Percentiles rank a stretch among this genome's conserved stretches.
Conservation (phyloP, 768 basidiomycete species). For the Amanita inopinata region DNA sequence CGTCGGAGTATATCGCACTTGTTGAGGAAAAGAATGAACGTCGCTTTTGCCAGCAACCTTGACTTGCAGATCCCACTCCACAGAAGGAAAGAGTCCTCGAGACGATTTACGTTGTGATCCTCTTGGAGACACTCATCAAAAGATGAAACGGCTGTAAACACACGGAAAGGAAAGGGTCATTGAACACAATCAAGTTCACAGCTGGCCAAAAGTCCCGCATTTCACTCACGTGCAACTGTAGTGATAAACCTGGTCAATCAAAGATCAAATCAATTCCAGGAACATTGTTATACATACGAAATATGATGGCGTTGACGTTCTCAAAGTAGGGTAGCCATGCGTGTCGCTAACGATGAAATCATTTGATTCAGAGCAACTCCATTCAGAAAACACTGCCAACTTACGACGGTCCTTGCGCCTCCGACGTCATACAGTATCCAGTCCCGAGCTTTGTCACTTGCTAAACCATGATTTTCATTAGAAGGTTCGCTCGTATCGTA, state of each 20-base stretch:
- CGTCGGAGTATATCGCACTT: constrained; percentile 57
- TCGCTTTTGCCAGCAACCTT: constrained; percentile 46
- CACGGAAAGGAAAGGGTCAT: background rate
- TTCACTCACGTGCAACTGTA: constrained; percentile 43
- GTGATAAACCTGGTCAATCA: too few species aligned
- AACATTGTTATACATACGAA: constrained; percentile 47
- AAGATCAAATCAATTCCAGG: too few species aligned
- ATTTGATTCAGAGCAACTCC: background rate
- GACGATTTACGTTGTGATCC: constrained; percentile 52
- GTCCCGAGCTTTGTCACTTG: constrained; percentile 30
- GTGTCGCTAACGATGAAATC: constrained; percentile 34
- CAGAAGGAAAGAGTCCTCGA: constrained; percentile 64
- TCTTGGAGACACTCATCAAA: constrained; percentile 42
- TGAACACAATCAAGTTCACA: too few species aligned
- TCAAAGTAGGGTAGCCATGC: constrained; percentile 72
- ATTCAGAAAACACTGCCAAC: constrained; percentile 12
- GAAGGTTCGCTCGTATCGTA: background rate
- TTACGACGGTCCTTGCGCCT: constrained; percentile 46
- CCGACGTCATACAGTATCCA: constrained; percentile 69
- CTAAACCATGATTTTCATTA: background rate
- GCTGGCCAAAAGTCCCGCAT: too few species aligned
- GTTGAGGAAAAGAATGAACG: constrained; percentile 66
- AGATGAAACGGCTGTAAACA: constrained; percentile 27
- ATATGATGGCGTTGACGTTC: constrained; percentile 67
- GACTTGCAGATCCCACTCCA: constrained; percentile 58